These are phyloP conservation scores for Dianthus caryophyllus DNA, from an alignment of 148 eudicot genomes.

Conservation along the genomic window DNA sequence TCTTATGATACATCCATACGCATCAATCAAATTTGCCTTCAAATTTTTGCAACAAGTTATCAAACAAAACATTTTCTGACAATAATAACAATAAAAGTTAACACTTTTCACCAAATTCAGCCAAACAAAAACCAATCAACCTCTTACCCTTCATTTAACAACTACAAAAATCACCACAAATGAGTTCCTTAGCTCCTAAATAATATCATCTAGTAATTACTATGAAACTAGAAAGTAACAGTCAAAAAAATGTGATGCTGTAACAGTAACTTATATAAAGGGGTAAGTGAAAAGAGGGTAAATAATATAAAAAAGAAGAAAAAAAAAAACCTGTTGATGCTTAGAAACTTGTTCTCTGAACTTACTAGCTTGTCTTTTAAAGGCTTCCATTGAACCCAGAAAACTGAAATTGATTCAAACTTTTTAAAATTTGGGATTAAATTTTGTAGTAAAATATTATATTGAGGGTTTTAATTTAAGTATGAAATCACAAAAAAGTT, in stretches of 20 bases:
- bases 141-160: background rate
- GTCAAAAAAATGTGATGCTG: no score
- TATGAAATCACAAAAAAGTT: background rate
- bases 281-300: no score
- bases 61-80: no score
- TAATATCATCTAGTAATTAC: constrained; percentile 1
- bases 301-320: no score
- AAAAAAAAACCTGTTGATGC: constrained; percentile 65
- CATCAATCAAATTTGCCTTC: no score
- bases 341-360: constrained; percentile 80
- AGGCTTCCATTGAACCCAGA: constrained; percentile 57
- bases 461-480: background rate
- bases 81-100: no score
- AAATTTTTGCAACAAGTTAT: no score
- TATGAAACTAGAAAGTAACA: no score
- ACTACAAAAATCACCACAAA: background rate
- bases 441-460: no score
- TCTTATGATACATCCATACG: no score
- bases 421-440: background rate
- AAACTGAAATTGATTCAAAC: background rate
- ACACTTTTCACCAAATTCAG: background rate
- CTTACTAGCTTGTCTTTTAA: constrained; percentile 81
- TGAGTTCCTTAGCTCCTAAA: background rate
- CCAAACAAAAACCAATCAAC: background rate
- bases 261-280: no score